phyloP scores from a whole-genome alignment of 1,284 basidiomycete genomes.

The Malassezia restricta region DNA sequence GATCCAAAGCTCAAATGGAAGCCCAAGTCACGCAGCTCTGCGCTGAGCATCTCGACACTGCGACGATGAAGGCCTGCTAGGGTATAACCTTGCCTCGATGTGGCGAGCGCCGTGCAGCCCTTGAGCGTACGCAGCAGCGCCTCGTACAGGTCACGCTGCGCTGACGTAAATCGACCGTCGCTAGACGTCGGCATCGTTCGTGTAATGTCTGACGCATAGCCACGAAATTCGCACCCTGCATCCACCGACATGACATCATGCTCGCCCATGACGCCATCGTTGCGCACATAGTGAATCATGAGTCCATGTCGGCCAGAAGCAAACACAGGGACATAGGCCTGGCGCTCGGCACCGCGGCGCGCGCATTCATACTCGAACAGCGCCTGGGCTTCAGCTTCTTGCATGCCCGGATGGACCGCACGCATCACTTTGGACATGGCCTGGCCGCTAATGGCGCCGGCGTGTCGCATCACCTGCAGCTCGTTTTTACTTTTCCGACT shows the following conservation, averaged over 20 bases:
- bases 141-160: slow-evolving; percentile 78
- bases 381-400: slow-evolving; percentile 33
- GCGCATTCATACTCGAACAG: slow-evolving; percentile 37
- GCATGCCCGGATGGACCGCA: slow-evolving; percentile 21
- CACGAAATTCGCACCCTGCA: slow-evolving; percentile 51
- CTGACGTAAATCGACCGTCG: slow-evolving; percentile 54
- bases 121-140: slow-evolving; percentile 69
- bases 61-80: slow-evolving; percentile 68
- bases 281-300: slow-evolving; percentile 39
- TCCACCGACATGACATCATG: slow-evolving; percentile 39
- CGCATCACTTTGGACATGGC: slow-evolving; percentile 42
- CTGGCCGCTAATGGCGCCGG: slow-evolving; percentile 28
- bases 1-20: slow-evolving; percentile 57
- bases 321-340: slow-evolving; percentile 44
- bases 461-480: slow-evolving; percentile 36
- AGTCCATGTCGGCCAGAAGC: slow-evolving; percentile 34
- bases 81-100: slow-evolving; percentile 52
- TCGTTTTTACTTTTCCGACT: slow-evolving; percentile 37
- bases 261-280: slow-evolving; percentile 25
- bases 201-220: slow-evolving; percentile 92
- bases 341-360: slow-evolving; percentile 30
- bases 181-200: slow-evolving; percentile 67
- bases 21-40: slow-evolving; percentile 66
- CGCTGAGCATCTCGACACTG: slow-evolving; percentile 59
- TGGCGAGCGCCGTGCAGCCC: slow-evolving; percentile 51